Evolutionary conservation across 2,329 filamentous ascomycete genomes (phyloP), one percentile per base, ranked within the genome.

Genomic region (Gremmenia infestans): DNA sequence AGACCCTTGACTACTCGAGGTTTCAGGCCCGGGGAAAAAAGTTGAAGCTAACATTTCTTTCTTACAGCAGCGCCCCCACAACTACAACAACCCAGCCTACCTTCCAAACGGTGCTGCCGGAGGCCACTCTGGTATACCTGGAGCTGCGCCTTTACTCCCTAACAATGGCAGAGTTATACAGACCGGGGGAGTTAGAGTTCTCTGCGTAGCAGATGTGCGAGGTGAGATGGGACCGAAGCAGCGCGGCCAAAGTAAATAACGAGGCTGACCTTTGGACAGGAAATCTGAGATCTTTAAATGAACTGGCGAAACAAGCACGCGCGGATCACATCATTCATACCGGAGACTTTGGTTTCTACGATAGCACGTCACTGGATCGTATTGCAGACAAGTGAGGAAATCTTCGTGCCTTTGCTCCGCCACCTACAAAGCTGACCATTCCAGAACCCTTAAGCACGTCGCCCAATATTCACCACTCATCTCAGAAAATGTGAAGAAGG

Each of bases 241-340:
- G 43, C 32, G 28, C 28, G 17, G 9, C 36, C 40, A 45, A 19
- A 19, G 37, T 37, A 52, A 48, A 42, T 47, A 42, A 25, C 28
- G 23, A 56, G 53, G 56, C 65, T 70, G 59, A 70, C 65, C 54
- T 19, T 22, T 32, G 23, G 47, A 8, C 65, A 99, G 94, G 94
- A 74, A 97, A 97, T 73, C 79, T 99, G 65, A 86, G 88, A 76
- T 97, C 94, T 64, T 80, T 99, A 68, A 99, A 99, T 76, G 92
- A 97, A 60, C 87, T 99, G 60, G 94, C 94, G 63, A 95, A 90
- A 74, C 89, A 94, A 71, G 93, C 94, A 60, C 89, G 89, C 71
- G 94, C 94, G 67, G 91, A 97, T 76, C 91, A 97, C 77, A 96
- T 99, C 74, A 91, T 99, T 69, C 94, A 99, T 75, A 99, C 94